phyloP scores from a whole-genome alignment of 2,329 filamentous ascomycete genomes.

The Clarireedia hainanense region DNA sequence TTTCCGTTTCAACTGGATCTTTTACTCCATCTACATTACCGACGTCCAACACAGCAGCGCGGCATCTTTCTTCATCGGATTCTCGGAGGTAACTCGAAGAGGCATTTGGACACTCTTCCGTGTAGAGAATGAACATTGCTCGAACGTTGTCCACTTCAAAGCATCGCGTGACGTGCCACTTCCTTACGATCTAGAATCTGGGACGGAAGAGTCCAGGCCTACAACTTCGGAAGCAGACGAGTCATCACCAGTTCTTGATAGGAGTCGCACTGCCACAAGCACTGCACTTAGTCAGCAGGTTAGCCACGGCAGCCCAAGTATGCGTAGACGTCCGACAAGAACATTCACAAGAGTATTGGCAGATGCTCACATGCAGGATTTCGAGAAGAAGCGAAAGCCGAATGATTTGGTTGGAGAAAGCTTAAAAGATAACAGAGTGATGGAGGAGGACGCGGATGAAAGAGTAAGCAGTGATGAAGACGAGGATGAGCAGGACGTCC shows the following conservation, averaged over 20 bases:
- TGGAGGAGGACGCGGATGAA: slow-evolving; percentile 9
- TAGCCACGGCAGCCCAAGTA: not conserved
- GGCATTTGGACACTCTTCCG: slow-evolving; percentile 90
- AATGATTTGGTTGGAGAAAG: not conserved
- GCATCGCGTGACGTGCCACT: slow-evolving; percentile 81
- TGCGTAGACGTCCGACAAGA: slow-evolving; percentile 15
- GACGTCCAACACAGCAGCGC: slow-evolving; percentile 76
- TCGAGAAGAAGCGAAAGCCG: slow-evolving; percentile 64
- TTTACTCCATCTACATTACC: slow-evolving; percentile 72
- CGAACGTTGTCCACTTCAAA: slow-evolving; percentile 83
- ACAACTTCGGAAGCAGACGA: not conserved
- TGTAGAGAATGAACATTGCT: slow-evolving; percentile 96
- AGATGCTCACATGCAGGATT: slow-evolving; percentile 82
- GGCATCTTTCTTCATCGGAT: slow-evolving; percentile 68
- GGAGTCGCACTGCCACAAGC: slow-evolving; percentile 16
- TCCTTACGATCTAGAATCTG: slow-evolving; percentile 49
- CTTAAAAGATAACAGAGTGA: slow-evolving; percentile 12
- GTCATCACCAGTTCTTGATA: slow-evolving; percentile 11
- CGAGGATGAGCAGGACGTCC: slow-evolving; percentile 18
- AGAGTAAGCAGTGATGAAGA: slow-evolving; percentile 12
- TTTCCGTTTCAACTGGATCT: slow-evolving; percentile 88
- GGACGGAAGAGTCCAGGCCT: slow-evolving; percentile 11
- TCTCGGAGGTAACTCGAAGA: slow-evolving; percentile 75
- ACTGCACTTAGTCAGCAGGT: slow-evolving; percentile 19
- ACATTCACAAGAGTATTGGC: slow-evolving; percentile 62